phyloP scores from a whole-genome alignment of 2,329 filamentous ascomycete species.

The Claviceps purpurea region DNA sequence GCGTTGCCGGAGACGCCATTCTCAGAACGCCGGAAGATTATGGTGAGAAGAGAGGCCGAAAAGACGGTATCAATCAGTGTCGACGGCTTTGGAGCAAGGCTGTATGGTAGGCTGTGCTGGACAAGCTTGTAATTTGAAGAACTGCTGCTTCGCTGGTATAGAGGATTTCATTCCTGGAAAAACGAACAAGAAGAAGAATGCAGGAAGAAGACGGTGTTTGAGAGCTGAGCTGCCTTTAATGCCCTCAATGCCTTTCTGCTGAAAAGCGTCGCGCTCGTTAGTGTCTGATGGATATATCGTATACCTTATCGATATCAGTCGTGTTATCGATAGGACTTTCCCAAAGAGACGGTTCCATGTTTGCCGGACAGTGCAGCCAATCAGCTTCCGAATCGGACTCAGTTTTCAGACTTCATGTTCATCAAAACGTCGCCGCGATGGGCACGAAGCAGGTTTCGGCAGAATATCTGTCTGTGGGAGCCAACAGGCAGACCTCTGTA shows the following conservation, averaged over 20 bases:
- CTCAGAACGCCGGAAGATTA: not conserved
- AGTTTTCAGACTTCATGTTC: constrained; percentile 20
- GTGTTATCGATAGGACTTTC: constrained; percentile 2
- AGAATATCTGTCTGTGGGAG: constrained; percentile 60
- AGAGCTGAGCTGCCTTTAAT: not conserved
- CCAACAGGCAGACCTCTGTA: constrained; percentile 77
- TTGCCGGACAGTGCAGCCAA: constrained; percentile 16
- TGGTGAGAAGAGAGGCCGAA: not conserved
- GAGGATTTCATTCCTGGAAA: not conserved
- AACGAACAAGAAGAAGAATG: not conserved
- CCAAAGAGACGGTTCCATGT: too few relatives aligned
- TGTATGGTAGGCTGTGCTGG: not conserved
- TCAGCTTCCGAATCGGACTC: constrained; percentile 19
- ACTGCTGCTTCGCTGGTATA: not conserved
- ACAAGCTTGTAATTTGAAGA: not conserved
- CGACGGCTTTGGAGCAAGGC: not conserved
- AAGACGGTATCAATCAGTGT: not conserved
- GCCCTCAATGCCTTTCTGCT: not conserved
- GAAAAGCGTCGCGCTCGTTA: not conserved
- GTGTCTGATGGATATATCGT: too few relatives aligned
- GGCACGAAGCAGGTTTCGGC: constrained; percentile 20
- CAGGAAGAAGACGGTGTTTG: not conserved
- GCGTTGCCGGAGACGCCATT: not conserved
- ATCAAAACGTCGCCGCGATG: constrained; percentile 12
- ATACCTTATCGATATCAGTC: not conserved